Evolutionary conservation across 2,329 filamentous ascomycete genomes (phyloP), one percentile per base, ranked within the genome.

Genomic region (Ceratocystis colombiana): DNA sequence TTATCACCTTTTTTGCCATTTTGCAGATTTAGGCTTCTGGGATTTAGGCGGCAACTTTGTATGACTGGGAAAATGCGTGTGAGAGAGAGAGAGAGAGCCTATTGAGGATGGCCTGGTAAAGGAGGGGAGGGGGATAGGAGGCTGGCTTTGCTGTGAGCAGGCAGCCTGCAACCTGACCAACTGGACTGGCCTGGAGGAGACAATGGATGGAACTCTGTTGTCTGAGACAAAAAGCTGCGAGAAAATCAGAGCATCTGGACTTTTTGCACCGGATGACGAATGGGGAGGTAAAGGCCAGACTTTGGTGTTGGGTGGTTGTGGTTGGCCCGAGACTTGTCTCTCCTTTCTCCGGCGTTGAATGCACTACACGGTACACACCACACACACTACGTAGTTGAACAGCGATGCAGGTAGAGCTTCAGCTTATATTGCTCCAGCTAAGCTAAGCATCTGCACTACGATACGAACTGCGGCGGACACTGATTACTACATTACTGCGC

Each of bases 281-380:
- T 28, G 12, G 28, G 12, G 30, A 33, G 15, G 53, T 30, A 33
- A n/a, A 57, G 8, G 25, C 33, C 25, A 57, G 25, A 57, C 7
- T 33, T 33, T 57, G 30, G 53, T n/a, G 53, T 57, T 22, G 15
- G 30, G 53, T 57, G 53, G 25, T 33, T 57, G 53, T 57, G 53
- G 53, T 33, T 57, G 53, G 53, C n/a, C 53, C 53, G 53, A 57
- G 53, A 57, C 53, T 57, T 57, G 53, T 57, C 53, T 57, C 53
- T 33, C 25, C 53, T 57, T 33, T 22, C 25, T n/a, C 53, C 53
- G 28, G 53, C 5, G 25, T 33, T 57, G 53, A 7, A 57, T 57
- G 12, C 53, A 57, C 25, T 57, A 57, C 53, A 37, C 33, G 33
- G 25, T 22, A 20, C 30, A 33, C 25, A 57, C 28, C 20, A 28